Evolutionary conservation across 2,329 filamentous ascomycete species (phyloP).

Genomic region (Akanthomyces dipterigenus): DNA sequence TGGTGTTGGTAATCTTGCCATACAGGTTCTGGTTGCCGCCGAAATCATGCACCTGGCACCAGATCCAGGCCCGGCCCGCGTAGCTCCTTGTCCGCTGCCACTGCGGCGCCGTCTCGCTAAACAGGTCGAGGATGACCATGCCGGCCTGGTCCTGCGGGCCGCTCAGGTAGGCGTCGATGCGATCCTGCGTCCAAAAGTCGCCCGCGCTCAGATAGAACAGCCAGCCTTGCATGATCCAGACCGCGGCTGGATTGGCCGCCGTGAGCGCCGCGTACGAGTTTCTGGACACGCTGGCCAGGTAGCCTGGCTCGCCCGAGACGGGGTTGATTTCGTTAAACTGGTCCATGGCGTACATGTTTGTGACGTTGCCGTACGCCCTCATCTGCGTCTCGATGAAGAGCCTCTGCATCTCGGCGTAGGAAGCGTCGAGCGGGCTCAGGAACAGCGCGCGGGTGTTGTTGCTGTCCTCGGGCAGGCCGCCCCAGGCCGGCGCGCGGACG

Average conservation of each 20-base stretch:
- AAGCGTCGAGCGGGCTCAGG: constrained; percentile 37
- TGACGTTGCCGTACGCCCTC: constrained; percentile 39
- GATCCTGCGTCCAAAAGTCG: constrained; percentile 36
- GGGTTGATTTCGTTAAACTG: constrained; percentile 44
- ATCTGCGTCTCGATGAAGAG: constrained; percentile 39
- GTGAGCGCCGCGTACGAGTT: constrained; percentile 42
- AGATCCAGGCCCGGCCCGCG: constrained; percentile 47
- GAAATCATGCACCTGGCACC: constrained; percentile 46
- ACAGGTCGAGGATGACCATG: constrained; percentile 46
- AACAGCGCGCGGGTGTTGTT: constrained; percentile 40
- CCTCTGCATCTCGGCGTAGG: constrained; percentile 36
- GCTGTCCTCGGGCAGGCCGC: constrained; percentile 25
- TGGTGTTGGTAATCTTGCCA: constrained; percentile 43
- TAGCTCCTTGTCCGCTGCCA: constrained; percentile 45
- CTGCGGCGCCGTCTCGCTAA: constrained; percentile 41
- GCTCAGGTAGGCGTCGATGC: constrained; percentile 42
- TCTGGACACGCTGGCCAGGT: constrained; percentile 13
- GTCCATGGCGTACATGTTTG: constrained; percentile 42
- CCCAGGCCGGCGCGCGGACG: constrained; percentile 38
- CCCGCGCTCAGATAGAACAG: constrained; percentile 37
- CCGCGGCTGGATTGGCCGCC: constrained; percentile 37
- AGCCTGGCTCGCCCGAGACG: not conserved
- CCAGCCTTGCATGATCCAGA: constrained; percentile 48
- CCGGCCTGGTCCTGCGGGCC: constrained; percentile 36
- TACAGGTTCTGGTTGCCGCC: constrained; percentile 44